Evolutionary conservation across 2,329 filamentous ascomycete genomes (phyloP), one percentile per base, ranked within the genome.

Genomic region (Talaromyces sp.): DNA sequence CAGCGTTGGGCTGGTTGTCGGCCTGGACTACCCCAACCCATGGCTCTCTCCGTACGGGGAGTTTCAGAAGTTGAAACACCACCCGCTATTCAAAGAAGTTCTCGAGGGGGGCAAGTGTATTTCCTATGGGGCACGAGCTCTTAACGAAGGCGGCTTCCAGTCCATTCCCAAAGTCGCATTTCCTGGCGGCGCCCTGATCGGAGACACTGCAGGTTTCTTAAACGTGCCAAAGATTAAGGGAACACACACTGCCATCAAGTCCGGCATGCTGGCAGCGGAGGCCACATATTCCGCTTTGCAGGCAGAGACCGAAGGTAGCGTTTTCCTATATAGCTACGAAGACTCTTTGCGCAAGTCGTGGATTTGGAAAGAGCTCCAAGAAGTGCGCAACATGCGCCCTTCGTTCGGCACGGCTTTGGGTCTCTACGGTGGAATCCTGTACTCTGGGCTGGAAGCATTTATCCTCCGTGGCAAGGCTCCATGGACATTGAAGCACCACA

Each of bases 161-260:
- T 96, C 92, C 3, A 97, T 99, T 69, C 95, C 95, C 61, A 97
- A 97, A 78, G 92, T 95, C 56, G 90, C 94, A 27, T 99, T 99
- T 78, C 95, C 95, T 28, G 95, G 95, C 63, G 95, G 95, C 62
- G 95, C 95, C 54, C 82, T 99, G 52, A 96, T 99, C 68, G 95
- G 95, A 60, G 95, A 99, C 78, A 96, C 93, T 18, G 95, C 95
- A 31, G 95, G 95, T 5, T 96, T 99, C 73, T 84, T 99, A 76
- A 99, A 99, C 72, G 90, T 99, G 16, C 95, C 95, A 66, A 99
- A 99, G 81, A 91, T 99, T 77, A 99, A 99, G 81, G 95, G 95
- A 62, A 97, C 94, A 0, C 95, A 99, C 77, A 97, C 95, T 55
- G 92, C 95, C 58, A 98, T 99, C 92, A 92, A 93, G 72, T 96